A percentile compares a stretch with the other conserved stretches of the same genome.
phyloP scores from a whole-genome alignment of 306 rosid genomes.

The Abrus pulchellus region DNA sequence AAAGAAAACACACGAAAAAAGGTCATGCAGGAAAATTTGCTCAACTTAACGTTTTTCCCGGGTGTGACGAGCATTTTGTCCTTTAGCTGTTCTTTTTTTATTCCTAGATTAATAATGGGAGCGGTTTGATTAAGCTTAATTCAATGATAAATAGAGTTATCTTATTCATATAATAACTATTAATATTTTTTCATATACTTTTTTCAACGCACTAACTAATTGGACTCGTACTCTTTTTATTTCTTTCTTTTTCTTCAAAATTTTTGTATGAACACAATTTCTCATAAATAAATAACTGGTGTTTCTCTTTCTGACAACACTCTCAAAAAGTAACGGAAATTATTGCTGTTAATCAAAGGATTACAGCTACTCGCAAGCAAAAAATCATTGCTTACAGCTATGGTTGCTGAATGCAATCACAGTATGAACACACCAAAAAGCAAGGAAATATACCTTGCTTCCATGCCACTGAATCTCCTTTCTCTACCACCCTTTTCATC shows the following conservation, averaged over 20 bases:
- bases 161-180: too few relatives aligned
- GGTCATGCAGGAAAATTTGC: not conserved
- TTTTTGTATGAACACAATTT: too few relatives aligned
- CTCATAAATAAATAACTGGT: not conserved
- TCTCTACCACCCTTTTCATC: slow-evolving; percentile 41
- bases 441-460: slow-evolving; percentile 72
- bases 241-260: too few relatives aligned
- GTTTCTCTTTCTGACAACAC: slow-evolving; percentile 25
- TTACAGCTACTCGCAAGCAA: slow-evolving; percentile 45
- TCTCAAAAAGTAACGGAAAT: slow-evolving; percentile 38
- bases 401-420: slow-evolving; percentile 17
- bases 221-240: too few relatives aligned
- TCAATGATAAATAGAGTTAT: not conserved
- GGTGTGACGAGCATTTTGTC: not conserved
- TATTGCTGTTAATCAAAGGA: slow-evolving; percentile 7
- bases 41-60: not conserved
- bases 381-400: slow-evolving; percentile 44
- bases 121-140: not conserved
- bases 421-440: slow-evolving; percentile 56
- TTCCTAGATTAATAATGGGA: not conserved
- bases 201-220: too few relatives aligned
- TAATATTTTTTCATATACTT: too few relatives aligned
- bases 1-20: too few relatives aligned
- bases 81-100: not conserved
- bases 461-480: slow-evolving; percentile 52